Conservation (phyloP, 352 stramenopile species). For the Pythium brassicae region DNA sequence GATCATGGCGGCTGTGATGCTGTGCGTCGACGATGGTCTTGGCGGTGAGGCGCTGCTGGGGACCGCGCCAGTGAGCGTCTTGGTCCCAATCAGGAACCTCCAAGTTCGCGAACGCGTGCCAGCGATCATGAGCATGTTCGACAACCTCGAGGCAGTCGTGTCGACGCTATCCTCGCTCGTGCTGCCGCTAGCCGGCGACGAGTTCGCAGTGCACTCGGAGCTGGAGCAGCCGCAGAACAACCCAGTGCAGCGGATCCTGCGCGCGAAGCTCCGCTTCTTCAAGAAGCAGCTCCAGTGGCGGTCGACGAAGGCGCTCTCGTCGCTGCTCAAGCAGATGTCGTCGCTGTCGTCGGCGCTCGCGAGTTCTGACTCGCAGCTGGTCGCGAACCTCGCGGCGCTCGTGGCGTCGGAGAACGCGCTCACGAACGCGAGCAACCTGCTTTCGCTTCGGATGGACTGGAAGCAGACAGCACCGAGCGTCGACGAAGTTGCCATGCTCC, state of each 20-base stretch:
- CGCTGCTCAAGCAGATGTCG: slow-evolving; percentile 69
- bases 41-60: not conserved
- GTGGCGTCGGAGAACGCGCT: slow-evolving; percentile 56
- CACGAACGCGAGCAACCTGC: slow-evolving; percentile 12
- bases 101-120: slow-evolving; percentile 70
- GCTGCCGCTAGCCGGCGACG: slow-evolving; percentile 31
- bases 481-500: slow-evolving; percentile 29
- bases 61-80: slow-evolving; percentile 10
- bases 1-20: slow-evolving; percentile 24
- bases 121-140: slow-evolving; percentile 74
- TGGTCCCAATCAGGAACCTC: slow-evolving; percentile 47
- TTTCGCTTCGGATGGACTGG: slow-evolving; percentile 16
- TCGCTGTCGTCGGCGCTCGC: slow-evolving; percentile 27
- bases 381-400: slow-evolving; percentile 51
- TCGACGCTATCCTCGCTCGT: slow-evolving; percentile 47
- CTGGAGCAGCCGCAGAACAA: slow-evolving; percentile 64
- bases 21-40: not conserved
- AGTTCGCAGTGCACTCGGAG: slow-evolving; percentile 28
- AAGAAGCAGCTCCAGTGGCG: slow-evolving; percentile 82
- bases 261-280: slow-evolving; percentile 54
- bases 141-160: slow-evolving; percentile 53
- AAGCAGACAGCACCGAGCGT: slow-evolving; percentile 14
- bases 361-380: slow-evolving; percentile 56
- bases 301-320: slow-evolving; percentile 65
- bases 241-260: slow-evolving; percentile 51